Percentiles rank a stretch among this genome's conserved stretches.
Conservation (phyloP, 164 flowering plant species). For the Buxus sempervirens region DNA sequence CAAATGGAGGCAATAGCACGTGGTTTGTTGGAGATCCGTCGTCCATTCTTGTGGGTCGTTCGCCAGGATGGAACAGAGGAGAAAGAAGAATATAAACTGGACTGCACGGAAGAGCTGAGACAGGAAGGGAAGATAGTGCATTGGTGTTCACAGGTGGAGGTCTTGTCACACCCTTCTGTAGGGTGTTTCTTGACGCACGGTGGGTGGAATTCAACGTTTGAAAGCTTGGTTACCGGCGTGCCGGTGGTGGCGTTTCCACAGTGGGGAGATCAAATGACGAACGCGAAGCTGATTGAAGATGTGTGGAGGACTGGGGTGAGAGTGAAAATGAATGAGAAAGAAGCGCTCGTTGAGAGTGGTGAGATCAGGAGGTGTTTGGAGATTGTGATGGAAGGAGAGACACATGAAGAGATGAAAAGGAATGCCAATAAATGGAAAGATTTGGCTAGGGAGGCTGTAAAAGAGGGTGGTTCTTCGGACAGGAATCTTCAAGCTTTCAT, state of each 20-base stretch:
- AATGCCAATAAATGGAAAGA: constrained; percentile 37
- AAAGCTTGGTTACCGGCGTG: constrained; percentile 32
- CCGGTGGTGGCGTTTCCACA: constrained; percentile 43
- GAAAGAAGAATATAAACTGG: background rate
- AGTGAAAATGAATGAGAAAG: constrained; percentile 24
- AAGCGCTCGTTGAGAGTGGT: constrained; percentile 33
- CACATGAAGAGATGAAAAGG: constrained; percentile 30
- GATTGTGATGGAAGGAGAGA: constrained; percentile 42
- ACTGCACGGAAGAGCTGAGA: constrained; percentile 14
- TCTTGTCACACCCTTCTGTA: constrained; percentile 29
- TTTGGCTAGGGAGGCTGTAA: constrained; percentile 34
- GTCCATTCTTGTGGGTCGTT: constrained; percentile 43
- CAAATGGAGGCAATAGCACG: constrained; percentile 29
- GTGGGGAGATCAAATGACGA: constrained; percentile 40
- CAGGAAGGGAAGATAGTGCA: constrained; percentile 33
- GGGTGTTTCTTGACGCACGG: constrained; percentile 48
- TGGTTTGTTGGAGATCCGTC: constrained; percentile 16
- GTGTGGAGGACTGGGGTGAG: constrained; percentile 39
- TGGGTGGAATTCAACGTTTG: constrained; percentile 47
- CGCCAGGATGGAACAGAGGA: constrained; percentile 6
- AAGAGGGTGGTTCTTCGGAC: constrained; percentile 43
- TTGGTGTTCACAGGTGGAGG: constrained; percentile 49
- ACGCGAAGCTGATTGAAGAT: constrained; percentile 35
- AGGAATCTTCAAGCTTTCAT: constrained; percentile 27
- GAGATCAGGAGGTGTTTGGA: constrained; percentile 53